Conservation (phyloP, 306 rosid genomes). For the Styphnolobium japonicum region DNA sequence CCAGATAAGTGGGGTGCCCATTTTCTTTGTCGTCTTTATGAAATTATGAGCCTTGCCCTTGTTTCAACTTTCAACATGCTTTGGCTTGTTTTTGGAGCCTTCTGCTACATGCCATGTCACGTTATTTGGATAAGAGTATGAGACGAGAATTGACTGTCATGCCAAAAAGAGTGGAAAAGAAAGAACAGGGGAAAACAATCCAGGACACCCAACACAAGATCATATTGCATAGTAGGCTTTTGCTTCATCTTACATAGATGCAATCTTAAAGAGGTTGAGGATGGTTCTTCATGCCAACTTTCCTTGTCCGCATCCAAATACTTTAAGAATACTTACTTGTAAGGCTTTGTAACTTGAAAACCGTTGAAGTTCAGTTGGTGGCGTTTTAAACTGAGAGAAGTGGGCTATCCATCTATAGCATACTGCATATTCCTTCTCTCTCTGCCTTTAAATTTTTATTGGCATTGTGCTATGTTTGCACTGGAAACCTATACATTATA, state of each 20-base stretch:
- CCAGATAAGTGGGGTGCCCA: conserved; percentile 36
- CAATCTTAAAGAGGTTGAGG: not conserved
- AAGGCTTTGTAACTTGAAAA: not conserved
- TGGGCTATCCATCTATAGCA: not conserved
- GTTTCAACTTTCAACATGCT: conserved; percentile 12
- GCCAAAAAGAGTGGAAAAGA: conserved; percentile 11
- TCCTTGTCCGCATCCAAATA: not conserved
- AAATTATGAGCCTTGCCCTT: conserved; percentile 29
- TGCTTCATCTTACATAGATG: not conserved
- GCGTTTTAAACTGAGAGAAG: not conserved
- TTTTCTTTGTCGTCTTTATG: conserved; percentile 34
- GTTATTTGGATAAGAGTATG: conserved; percentile 6
- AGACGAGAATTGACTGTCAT: conserved; percentile 5
- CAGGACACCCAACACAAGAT: not conserved
- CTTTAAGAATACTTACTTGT: too few species aligned
- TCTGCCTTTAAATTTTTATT: not conserved
- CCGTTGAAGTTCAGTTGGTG: not conserved
- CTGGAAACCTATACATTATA: too few species aligned
- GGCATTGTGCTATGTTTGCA: too few species aligned
- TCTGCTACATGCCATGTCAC: conserved; percentile 16
- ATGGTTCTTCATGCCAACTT: not conserved
- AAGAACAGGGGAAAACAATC: not conserved
- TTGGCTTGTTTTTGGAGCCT: conserved; percentile 20
- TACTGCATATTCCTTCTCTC: not conserved
- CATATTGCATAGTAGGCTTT: not conserved